Evolutionary conservation across 1,139 yeast genomes (phyloP).

Genomic region (Sugiyamaella neomexicana): DNA sequence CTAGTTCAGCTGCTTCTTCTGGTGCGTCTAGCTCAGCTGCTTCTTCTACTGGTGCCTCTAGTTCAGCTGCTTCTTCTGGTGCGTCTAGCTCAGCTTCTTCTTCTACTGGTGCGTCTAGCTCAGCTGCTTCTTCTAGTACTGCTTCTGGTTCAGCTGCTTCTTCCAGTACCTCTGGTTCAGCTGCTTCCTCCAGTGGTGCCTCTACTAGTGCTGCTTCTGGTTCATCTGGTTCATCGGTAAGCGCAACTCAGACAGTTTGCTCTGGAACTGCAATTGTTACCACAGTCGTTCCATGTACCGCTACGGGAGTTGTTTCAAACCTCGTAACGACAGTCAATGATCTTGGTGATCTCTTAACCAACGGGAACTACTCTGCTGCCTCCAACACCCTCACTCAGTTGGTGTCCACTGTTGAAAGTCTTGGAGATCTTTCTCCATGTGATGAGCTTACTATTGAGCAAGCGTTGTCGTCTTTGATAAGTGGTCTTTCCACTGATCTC

Average conservation of each 20-base stretch:
- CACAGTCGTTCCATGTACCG: conserved; percentile 13
- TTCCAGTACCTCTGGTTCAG: too few species aligned
- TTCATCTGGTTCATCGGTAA: too few species aligned
- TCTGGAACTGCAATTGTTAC: conserved; percentile 13
- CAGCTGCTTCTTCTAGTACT: too few species aligned
- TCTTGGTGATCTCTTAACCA: conserved; percentile 11
- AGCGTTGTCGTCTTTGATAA: conserved; percentile 4
- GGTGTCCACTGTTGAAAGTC: conserved; percentile 11
- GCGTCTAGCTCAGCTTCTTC: too few species aligned
- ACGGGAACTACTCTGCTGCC: conserved; percentile 10
- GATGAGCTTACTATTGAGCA: conserved; percentile 10
- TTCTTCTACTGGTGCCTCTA: too few species aligned
- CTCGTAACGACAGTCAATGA: conserved; percentile 11
- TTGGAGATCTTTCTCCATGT: conserved; percentile 14
- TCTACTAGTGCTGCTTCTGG: too few species aligned
- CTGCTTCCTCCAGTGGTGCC: too few species aligned
- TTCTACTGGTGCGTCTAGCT: too few species aligned
- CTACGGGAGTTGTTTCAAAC: conserved; percentile 12
- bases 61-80: too few species aligned
- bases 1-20: too few species aligned
- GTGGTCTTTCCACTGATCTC: conserved; percentile 10
- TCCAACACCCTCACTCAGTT: conserved; percentile 7
- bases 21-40: too few species aligned
- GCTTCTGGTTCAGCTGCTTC: too few species aligned
- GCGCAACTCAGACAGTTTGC: conserved; percentile 3